Evolutionary conservation across 2,329 filamentous ascomycete species (phyloP).

Genomic region (Fusarium xyrophilum): DNA sequence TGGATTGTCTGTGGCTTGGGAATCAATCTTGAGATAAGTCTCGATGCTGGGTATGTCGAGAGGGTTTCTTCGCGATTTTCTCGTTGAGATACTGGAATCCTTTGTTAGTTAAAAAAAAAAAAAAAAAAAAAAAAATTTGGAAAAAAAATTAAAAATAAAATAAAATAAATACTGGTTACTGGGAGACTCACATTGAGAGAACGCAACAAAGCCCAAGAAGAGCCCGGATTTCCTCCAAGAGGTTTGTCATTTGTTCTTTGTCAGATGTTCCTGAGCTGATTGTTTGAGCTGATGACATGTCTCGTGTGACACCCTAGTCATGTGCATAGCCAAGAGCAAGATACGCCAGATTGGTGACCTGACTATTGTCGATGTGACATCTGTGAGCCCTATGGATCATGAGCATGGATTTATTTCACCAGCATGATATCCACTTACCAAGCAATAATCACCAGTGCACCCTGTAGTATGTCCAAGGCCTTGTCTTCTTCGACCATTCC

Average conservation of each 20-base stretch:
- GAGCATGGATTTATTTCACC: background rate
- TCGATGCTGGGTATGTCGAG: slow-evolving; percentile 46
- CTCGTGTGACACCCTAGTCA: slow-evolving; percentile 47
- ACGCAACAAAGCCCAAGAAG: slow-evolving; percentile 51
- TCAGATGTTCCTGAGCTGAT: slow-evolving; percentile 9
- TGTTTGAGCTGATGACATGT: slow-evolving; percentile 9
- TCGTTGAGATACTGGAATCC: slow-evolving; percentile 45
- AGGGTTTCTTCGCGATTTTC: slow-evolving; percentile 46
- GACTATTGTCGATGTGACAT: slow-evolving; percentile 46
- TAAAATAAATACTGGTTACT: background rate
- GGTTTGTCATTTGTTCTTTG: slow-evolving; percentile 37
- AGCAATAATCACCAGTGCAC: slow-evolving; percentile 53
- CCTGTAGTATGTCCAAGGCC: slow-evolving; percentile 55
- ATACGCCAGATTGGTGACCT: slow-evolving; percentile 49
- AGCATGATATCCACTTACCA: slow-evolving; percentile 47
- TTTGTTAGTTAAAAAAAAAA: background rate
- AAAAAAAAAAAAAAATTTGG: too few species aligned
- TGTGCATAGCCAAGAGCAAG: slow-evolving; percentile 52
- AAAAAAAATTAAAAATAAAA: too few species aligned
- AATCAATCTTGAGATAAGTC: slow-evolving; percentile 45
- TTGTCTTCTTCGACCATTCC: slow-evolving; percentile 51
- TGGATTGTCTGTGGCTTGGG: slow-evolving; percentile 36
- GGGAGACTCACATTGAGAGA: slow-evolving; percentile 47
- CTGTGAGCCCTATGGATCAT: slow-evolving; percentile 44
- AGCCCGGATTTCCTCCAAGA: slow-evolving; percentile 49